These are phyloP conservation scores for Fusarium albidum DNA, from an alignment of 2,329 filamentous ascomycete genomes.

Conservation along the genomic window DNA sequence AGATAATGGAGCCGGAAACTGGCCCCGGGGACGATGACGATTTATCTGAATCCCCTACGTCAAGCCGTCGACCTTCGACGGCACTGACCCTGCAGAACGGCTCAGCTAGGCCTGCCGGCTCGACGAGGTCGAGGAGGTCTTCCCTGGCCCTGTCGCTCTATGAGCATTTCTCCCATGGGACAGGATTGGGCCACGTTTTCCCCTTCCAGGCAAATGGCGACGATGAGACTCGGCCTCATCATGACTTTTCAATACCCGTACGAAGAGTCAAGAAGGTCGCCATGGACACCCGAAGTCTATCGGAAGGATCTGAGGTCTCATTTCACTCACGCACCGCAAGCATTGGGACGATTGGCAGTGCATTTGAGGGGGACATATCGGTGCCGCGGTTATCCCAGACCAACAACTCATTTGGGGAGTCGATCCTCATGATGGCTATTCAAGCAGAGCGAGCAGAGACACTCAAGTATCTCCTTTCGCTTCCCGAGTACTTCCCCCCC, in stretches of 20 bases:
- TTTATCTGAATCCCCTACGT: constrained; percentile 46
- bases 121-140: constrained; percentile 46
- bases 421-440: constrained; percentile 86
- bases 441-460: constrained; percentile 75
- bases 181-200: constrained; percentile 83
- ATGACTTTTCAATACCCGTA: constrained; percentile 41
- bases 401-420: constrained; percentile 76
- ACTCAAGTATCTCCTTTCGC: constrained; percentile 80
- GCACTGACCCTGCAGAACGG: constrained; percentile 58
- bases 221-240: constrained; percentile 43
- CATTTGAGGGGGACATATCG: constrained; percentile 85
- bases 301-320: constrained; percentile 84
- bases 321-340: constrained; percentile 83
- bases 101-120: constrained; percentile 42
- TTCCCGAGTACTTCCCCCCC: constrained; percentile 78
- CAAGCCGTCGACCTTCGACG: constrained; percentile 55
- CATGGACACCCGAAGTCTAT: constrained; percentile 89
- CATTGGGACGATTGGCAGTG: constrained; percentile 75
- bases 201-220: constrained; percentile 75
- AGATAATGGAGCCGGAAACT: constrained; percentile 78
- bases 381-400: constrained; percentile 80
- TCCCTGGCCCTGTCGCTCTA: constrained; percentile 53
- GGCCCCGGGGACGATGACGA: constrained; percentile 59
- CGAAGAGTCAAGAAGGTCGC: constrained; percentile 80
- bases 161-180: constrained; percentile 63